Conservation (phyloP, 2,329 filamentous ascomycete genomes). For the Exophiala xenobiotica region DNA sequence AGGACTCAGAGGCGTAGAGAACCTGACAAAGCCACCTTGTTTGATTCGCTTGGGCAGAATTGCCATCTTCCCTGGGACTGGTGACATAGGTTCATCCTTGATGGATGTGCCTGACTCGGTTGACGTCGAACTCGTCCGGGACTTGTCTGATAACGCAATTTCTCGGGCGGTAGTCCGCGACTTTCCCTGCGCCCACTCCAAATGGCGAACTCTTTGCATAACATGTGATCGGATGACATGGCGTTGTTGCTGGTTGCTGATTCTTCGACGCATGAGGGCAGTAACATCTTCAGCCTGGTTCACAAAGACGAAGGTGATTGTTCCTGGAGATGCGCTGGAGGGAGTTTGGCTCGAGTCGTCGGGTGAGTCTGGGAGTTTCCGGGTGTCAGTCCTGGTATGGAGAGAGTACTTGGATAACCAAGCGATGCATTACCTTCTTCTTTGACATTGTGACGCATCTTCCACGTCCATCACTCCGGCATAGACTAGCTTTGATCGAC, state of each 20-base stretch:
- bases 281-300: conserved; percentile 40
- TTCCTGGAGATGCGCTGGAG: conserved; percentile 23
- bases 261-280: conserved; percentile 37
- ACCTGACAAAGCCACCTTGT: neutral
- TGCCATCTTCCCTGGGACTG: conserved; percentile 1
- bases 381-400: conserved; percentile 4
- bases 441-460: conserved; percentile 12
- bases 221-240: conserved; percentile 45
- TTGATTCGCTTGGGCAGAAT: neutral
- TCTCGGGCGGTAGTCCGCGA: conserved; percentile 38
- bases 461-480: conserved; percentile 15
- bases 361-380: conserved; percentile 11
- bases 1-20: conserved; percentile 6
- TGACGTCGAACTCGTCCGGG: conserved; percentile 7
- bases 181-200: conserved; percentile 40
- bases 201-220: conserved; percentile 44
- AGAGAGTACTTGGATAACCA: neutral
- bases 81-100: conserved; percentile 10
- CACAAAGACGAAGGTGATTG: conserved; percentile 40
- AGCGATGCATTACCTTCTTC: conserved; percentile 11
- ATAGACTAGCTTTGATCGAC: neutral
- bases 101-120: conserved; percentile 13
- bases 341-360: conserved; percentile 26
- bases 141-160: conserved; percentile 11
- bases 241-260: conserved; percentile 40